These are phyloP conservation scores for Tolypocladium inflatum DNA, from an alignment of 2,329 filamentous ascomycete genomes.

Conservation along the genomic window DNA sequence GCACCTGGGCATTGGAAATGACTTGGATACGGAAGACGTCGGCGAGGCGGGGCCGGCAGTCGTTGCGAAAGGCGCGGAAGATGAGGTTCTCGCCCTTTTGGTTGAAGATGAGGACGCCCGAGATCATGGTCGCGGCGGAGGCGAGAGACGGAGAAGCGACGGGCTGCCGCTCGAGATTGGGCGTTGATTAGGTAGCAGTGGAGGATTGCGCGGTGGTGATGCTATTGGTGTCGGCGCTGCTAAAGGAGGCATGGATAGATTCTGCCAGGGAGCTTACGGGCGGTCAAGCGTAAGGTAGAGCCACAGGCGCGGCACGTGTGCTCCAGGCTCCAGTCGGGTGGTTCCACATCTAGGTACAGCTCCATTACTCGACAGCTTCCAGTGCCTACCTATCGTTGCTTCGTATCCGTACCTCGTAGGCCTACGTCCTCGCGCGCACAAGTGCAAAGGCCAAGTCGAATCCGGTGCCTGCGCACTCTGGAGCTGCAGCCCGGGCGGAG, in stretches of 20 bases:
- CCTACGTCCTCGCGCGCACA: no score
- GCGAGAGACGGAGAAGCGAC: not conserved
- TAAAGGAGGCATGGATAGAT: not conserved
- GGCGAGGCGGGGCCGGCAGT: constrained; percentile 92
- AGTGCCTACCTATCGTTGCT: no score
- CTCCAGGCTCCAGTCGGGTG: not conserved
- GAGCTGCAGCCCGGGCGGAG: no score
- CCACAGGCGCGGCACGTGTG: not conserved
- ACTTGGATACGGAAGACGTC: constrained; percentile 99
- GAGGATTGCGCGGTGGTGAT: not conserved
- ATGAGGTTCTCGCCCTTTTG: constrained; percentile 99
- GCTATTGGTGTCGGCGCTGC: no score
- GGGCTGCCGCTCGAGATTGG: not conserved
- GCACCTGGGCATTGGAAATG: constrained; percentile 95
- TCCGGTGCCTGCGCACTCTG: no score
- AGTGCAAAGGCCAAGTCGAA: no score
- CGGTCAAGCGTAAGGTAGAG: not conserved
- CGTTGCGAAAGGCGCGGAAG: constrained; percentile 96
- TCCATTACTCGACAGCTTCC: no score
- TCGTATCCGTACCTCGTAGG: no score
- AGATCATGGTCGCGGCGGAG: constrained; percentile 62
- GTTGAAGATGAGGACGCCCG: constrained; percentile 95
- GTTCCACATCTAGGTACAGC: no score
- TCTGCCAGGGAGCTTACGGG: constrained; percentile 2
- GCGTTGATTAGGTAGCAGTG: not conserved